Conservation (phyloP, 495 filamentous ascomycete genomes). For the Aspergillus steynii region DNA sequence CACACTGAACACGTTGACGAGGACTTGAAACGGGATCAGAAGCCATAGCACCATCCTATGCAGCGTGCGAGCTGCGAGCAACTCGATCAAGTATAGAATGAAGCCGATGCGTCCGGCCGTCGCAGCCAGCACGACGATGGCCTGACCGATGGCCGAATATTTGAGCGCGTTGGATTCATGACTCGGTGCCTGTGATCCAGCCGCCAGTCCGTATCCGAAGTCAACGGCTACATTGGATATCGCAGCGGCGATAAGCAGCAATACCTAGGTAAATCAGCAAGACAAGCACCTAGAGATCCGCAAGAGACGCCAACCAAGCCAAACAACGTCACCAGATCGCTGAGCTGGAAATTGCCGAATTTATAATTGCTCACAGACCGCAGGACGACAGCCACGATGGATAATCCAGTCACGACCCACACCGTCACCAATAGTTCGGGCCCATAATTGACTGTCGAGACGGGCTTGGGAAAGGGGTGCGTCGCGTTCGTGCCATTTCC, state of each 20-base stretch:
- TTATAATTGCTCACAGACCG: slow-evolving; percentile 6
- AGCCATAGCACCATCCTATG: slow-evolving; percentile 5
- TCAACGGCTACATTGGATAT: slow-evolving; percentile 2
- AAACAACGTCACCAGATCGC: slow-evolving; percentile 5
- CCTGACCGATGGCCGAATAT: slow-evolving; percentile 4
- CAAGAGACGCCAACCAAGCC: neutral
- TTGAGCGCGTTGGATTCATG: neutral
- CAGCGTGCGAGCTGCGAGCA: neutral
- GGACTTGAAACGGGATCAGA: slow-evolving; percentile 1
- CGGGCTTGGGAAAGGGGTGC: too few species aligned
- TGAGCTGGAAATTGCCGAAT: slow-evolving; percentile 6
- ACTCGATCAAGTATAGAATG: slow-evolving; percentile 5
- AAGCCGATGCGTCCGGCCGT: slow-evolving; percentile 2
- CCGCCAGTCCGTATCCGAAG: neutral
- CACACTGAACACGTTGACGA: slow-evolving; percentile 8
- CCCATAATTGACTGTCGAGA: too few species aligned
- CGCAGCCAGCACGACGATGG: slow-evolving; percentile 3
- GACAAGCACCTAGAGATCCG: too few species aligned
- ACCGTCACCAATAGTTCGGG: too few species aligned
- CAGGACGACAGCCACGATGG: neutral
- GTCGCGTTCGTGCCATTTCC: too few species aligned
- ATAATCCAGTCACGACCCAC: neutral
- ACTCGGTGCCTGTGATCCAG: neutral
- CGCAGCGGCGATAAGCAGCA: slow-evolving; percentile 5
- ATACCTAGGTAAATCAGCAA: neutral